Evolutionary conservation across 148 eudicot species (phyloP).

Genomic region (Pharnaceum exiguum): DNA sequence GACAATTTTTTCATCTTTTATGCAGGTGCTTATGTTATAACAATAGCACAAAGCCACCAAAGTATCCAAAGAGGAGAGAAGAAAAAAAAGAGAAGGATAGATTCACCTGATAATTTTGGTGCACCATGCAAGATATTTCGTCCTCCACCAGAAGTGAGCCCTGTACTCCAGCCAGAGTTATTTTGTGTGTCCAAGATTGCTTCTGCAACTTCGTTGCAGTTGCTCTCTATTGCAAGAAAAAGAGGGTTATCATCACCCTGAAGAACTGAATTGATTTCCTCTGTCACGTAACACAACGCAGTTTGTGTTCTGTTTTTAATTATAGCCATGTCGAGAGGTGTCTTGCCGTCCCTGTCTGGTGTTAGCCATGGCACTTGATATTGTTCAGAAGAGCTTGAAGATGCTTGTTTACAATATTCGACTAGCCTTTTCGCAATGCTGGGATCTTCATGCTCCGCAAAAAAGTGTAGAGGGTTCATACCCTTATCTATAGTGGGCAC

Average conservation of each 20-base stretch:
- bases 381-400: background rate
- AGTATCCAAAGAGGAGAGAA: no score
- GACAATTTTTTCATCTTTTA: no score
- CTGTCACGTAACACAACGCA: no score
- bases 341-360: background rate
- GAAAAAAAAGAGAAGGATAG: no score
- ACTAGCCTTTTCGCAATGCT: background rate
- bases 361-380: background rate
- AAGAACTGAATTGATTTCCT: background rate
- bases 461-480: conserved; percentile 3
- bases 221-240: background rate
- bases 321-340: background rate
- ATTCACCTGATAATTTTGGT: background rate
- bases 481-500: background rate
- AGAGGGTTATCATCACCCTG: background rate
- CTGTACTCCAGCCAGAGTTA: no score
- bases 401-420: background rate
- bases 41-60: no score
- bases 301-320: no score
- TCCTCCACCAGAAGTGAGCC: background rate
- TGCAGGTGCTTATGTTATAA: no score
- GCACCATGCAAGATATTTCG: background rate
- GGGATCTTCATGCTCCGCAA: background rate
- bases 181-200: background rate
- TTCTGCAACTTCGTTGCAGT: background rate